A percentile compares a stretch with the other conserved stretches of the same genome.
phyloP scores from a whole-genome alignment of 2,329 filamentous ascomycete species.

The Dryadomyces sulphureus region DNA sequence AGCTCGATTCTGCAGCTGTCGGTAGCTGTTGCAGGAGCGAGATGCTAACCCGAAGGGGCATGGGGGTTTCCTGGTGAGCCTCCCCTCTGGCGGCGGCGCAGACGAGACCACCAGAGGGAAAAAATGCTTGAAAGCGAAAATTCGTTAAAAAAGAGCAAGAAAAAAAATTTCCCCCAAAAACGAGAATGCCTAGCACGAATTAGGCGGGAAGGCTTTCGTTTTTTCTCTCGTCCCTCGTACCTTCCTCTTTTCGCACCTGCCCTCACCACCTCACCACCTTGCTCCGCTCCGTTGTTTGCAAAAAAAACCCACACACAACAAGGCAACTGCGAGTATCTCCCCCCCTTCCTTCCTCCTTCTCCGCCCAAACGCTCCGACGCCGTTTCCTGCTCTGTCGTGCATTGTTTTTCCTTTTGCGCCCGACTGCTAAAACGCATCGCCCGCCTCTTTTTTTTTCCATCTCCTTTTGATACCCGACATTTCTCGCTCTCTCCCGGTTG shows the following conservation, averaged over 20 bases:
- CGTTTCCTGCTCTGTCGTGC: too few species aligned
- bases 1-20: too few species aligned
- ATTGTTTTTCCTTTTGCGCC: neutral
- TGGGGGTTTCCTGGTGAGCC: conserved; percentile 2
- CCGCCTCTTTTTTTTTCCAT: neutral
- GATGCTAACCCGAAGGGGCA: too few species aligned
- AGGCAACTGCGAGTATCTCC: too few species aligned
- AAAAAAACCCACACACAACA: too few species aligned
- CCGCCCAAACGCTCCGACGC: too few species aligned
- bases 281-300: too few species aligned
- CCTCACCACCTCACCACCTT: too few species aligned
- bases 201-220: neutral
- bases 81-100: conserved; percentile 3
- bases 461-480: neutral
- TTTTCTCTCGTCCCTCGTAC: neutral
- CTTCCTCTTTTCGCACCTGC: neutral
- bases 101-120: neutral
- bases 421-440: neutral
- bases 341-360: too few species aligned
- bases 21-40: too few species aligned
- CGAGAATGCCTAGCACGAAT: neutral
- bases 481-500: neutral
- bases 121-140: neutral
- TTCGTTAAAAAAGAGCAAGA: neutral
- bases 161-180: neutral